Evolutionary conservation across 2,329 filamentous ascomycete genomes (phyloP), one percentile per base, ranked within the genome.

Genomic region (Colletotrichum karsti): DNA sequence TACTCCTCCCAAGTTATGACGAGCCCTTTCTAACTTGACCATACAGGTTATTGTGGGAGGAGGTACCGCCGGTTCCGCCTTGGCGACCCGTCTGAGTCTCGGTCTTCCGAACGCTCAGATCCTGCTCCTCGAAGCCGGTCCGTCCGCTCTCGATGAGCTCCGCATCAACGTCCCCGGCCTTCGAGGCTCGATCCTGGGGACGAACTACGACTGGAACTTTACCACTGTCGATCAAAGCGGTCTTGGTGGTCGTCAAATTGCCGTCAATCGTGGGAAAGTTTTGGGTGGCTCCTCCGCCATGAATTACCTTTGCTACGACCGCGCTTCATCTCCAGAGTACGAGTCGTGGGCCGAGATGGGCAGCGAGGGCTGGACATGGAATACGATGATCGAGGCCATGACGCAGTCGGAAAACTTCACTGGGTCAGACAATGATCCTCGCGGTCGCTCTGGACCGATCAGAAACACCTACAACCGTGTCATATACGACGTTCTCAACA

Each of bases 271-370:
- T 6, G 85, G 83, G 35, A 83, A 83, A 56, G 81, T 85, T 0
- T 77, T 88, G 0, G 85, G 85, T 5, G 85, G 85, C 9, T 82
- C 80, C 13, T 83, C 77, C 9, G 78, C 82, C 5, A 71, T 86
- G 62, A 86, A 86, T 71, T 82, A 84, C 44, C 75, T 82, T 54
- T 77, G 76, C 63, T 81, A 80, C 46, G 77, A 81, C 63, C 74
- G 80, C 4, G 79, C 78, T 2, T 63, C 76, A 4, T 74, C 76
- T 2, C 71, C 74, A 18, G 80, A 82, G 61, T 81, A 80, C 22
- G 75, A 82, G 24, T 72, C 74, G 20, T 82, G 80, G 80, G 76
- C 73, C 9, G 74, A 76, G n/a, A 69, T 82, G 1, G 79, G 79
- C 1, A 81, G 42, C 60, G 18, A 42, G 3, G 79, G 78, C 0